A percentile compares a stretch with the other conserved stretches of the same genome.
Evolutionary conservation across 192 early-diverging fungal genomes (phyloP).

Genomic region (Backusella psychrophila): DNA sequence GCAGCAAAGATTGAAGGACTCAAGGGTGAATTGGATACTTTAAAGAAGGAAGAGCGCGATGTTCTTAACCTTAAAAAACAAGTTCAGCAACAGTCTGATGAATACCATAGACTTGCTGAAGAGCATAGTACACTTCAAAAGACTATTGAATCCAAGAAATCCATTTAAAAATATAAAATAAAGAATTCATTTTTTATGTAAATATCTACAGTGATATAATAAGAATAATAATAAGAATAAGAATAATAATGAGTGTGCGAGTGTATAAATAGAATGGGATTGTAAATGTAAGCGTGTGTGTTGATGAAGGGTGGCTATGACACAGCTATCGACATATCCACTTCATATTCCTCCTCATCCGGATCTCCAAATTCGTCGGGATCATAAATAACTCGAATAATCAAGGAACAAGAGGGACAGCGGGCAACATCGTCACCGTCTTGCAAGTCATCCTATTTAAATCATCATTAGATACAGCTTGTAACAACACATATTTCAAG

Average conservation of each 20-base stretch:
- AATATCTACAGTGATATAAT: not conserved
- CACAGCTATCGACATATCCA: slow-evolving; percentile 35
- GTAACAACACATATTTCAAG: not conserved
- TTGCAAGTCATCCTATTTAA: slow-evolving; percentile 64
- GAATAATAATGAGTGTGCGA: not conserved
- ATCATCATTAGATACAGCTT: not conserved
- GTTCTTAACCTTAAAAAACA: slow-evolving; percentile 31
- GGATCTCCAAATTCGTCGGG: slow-evolving; percentile 60
- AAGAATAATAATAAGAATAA: not conserved
- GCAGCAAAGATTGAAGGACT: slow-evolving; percentile 11
- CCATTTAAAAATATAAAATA: not conserved
- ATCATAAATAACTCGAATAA: slow-evolving; percentile 90
- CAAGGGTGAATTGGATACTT: slow-evolving; percentile 14
- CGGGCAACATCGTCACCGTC: slow-evolving; percentile 86
- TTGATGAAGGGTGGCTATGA: not conserved
- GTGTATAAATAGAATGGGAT: not conserved
- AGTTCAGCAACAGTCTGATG: slow-evolving; percentile 14
- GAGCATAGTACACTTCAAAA: slow-evolving; percentile 20
- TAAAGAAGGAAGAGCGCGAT: slow-evolving; percentile 27
- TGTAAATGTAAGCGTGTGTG: not conserved
- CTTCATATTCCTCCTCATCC: slow-evolving; percentile 46
- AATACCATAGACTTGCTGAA: slow-evolving; percentile 29
- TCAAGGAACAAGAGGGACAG: slow-evolving; percentile 92
- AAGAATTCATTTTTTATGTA: not conserved
- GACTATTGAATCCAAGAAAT: not conserved